Evolutionary conservation across 75 land plant genomes (phyloP).

Genomic region (Ceratopteris richardii): DNA sequence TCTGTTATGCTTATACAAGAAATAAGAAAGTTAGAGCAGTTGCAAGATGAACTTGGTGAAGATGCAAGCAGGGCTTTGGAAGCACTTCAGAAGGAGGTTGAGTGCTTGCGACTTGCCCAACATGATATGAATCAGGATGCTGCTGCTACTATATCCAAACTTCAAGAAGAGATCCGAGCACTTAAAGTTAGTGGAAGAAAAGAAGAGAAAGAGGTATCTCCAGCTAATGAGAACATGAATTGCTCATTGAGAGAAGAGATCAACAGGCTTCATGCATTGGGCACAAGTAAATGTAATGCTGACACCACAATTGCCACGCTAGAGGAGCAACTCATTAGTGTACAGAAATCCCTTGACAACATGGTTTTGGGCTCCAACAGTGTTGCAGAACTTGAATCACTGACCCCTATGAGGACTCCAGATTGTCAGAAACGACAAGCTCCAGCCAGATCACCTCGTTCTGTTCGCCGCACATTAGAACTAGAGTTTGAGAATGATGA

Average conservation of each 20-base stretch:
- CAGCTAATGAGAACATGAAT: slow-evolving; percentile 26
- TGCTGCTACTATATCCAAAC: slow-evolving; percentile 81
- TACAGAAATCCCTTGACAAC: slow-evolving; percentile 88
- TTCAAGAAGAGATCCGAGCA: slow-evolving; percentile 82
- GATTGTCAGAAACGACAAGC: slow-evolving; percentile 32
- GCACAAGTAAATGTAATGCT: slow-evolving; percentile 8
- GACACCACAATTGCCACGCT: slow-evolving; percentile 60
- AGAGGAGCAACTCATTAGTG: slow-evolving; percentile 87
- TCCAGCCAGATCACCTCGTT: slow-evolving; percentile 60
- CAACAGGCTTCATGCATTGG: slow-evolving; percentile 63
- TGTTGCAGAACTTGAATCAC: slow-evolving; percentile 40
- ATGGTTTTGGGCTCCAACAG: slow-evolving; percentile 51
- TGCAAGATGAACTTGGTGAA: slow-evolving; percentile 93
- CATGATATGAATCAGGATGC: slow-evolving; percentile 77
- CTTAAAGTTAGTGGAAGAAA: slow-evolving; percentile 24
- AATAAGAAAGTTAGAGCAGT: slow-evolving; percentile 88
- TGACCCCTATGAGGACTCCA: slow-evolving; percentile 24
- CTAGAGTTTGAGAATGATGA: slow-evolving; percentile 28
- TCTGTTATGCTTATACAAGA: slow-evolving; percentile 86
- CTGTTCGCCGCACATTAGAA: slow-evolving; percentile 28
- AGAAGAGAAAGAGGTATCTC: slow-evolving; percentile 21
- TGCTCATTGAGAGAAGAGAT: slow-evolving; percentile 68
- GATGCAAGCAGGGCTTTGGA: slow-evolving; percentile 60
- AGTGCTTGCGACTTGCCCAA: slow-evolving; percentile 60
- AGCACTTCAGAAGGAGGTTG: slow-evolving; percentile 86